phyloP scores from a whole-genome alignment of 345 rosid species.

The Camelina laxa region DNA sequence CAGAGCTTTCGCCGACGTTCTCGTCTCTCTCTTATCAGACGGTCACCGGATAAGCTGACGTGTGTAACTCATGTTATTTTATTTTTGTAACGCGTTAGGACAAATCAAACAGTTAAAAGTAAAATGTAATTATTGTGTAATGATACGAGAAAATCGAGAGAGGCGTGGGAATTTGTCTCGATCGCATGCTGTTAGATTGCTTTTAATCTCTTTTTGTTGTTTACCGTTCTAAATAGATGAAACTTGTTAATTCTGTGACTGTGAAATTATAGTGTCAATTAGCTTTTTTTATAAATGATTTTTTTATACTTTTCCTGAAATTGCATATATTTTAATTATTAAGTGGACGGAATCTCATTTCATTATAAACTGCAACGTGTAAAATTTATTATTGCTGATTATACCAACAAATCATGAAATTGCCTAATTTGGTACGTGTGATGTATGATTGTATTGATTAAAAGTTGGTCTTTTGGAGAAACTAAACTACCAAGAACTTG shows the following conservation, averaged over 20 bases:
- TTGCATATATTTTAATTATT: neutral
- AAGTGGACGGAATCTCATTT: neutral
- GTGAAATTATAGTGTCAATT: neutral
- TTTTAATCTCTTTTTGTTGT: neutral
- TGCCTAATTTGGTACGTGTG: conserved; percentile 1
- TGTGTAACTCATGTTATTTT: neutral
- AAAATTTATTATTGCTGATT: neutral
- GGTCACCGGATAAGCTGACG: conserved; percentile 38
- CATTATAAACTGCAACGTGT: neutral
- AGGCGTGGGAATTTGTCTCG: conserved; percentile 45
- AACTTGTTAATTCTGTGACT: neutral
- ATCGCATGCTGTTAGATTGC: conserved; percentile 39
- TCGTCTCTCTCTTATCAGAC: conserved; percentile 52
- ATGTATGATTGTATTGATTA: conserved; percentile 14
- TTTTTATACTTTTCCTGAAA: neutral
- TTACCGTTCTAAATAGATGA: neutral
- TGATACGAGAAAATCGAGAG: conserved; percentile 44
- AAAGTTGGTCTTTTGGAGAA: conserved; percentile 17
- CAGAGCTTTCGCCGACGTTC: conserved; percentile 72
- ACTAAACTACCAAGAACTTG: conserved; percentile 7
- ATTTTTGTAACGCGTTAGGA: conserved; percentile 27
- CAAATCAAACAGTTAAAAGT: neutral
- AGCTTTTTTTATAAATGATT: no score
- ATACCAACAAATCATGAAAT: neutral
- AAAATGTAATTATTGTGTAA: conserved; percentile 39